Evolutionary conservation across 331 rosid genomes (phyloP).

Genomic region (Stylosanthes scabra): DNA sequence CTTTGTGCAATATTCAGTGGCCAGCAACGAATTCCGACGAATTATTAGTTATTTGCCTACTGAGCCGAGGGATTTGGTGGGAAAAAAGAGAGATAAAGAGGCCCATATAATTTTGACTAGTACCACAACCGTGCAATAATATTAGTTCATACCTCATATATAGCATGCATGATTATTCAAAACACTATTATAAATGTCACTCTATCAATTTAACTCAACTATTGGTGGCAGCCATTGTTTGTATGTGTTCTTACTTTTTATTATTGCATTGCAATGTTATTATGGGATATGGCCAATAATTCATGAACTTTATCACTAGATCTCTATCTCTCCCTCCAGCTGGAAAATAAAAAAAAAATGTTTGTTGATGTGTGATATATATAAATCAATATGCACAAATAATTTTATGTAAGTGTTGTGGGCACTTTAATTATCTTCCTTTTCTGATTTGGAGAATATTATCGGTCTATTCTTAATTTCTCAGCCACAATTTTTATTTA

Average conservation of each 20-base stretch:
- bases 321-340: slow-evolving; percentile 59
- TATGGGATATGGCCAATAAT: slow-evolving; percentile 51
- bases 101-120: slow-evolving; percentile 14
- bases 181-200: background rate
- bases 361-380: slow-evolving; percentile 37
- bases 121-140: slow-evolving; percentile 5
- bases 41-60: too few species aligned
- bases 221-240: slow-evolving; percentile 38
- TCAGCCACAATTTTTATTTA: slow-evolving; percentile 46
- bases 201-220: slow-evolving; percentile 5
- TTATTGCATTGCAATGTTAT: background rate
- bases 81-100: background rate
- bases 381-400: background rate
- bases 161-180: slow-evolving; percentile 12
- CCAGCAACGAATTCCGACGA: too few species aligned
- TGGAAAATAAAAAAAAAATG: slow-evolving; percentile 40
- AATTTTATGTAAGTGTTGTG: slow-evolving; percentile 1
- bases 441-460: slow-evolving; percentile 35
- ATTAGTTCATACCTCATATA: background rate
- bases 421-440: slow-evolving; percentile 38
- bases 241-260: slow-evolving; percentile 31
- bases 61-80: too few species aligned
- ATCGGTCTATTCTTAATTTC: slow-evolving; percentile 11
- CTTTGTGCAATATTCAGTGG: too few species aligned
- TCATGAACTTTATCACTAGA: slow-evolving; percentile 47